Evolutionary conservation across 352 stramenopile species (phyloP), one percentile per base, ranked within the genome.

Genomic region (Blastocystis sp.): DNA sequence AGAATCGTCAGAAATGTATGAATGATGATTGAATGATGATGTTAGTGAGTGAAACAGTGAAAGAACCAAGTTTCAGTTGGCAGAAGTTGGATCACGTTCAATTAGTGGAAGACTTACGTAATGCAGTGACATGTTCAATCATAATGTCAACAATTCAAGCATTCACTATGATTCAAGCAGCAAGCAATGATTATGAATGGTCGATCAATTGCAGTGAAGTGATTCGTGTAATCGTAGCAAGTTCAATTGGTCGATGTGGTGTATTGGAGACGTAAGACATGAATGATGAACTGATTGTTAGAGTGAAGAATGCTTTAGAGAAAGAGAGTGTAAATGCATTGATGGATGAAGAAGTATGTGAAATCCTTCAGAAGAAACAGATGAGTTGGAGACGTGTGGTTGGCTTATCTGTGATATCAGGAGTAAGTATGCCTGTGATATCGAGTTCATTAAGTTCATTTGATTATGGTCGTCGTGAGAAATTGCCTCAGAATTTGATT

Each of bases 341-440:
- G 35, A 11, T 9, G 37, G 32, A 56, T 51, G 37, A 78, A 51
- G 37, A 43, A 51, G 37, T 78, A n/a, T 29, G 35, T 27, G 66
- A 78, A 5, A 29, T 78, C 6, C 66, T 78, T 24, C 66, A 98
- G 90, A 91, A 92, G 27, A 92, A 95, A 59, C 94, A 98, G 88
- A 93, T 94, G 89, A 93, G 93, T 78, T 99, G 96, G 96, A 92
- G 96, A 88, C 92, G 95, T 86, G 93, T 98, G 58, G 93, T 98
- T 21, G 95, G 94, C 46, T 93, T 98, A 3, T 93, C 93, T 21
- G 93, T 98, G 43, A 94, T 95, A n/a, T 95, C 90, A 87, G 95
- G 95, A 87, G 95, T 98, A 88, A 92, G 94, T 16, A 91, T 91
- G 74, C 94, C 94, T 27, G 93, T 91, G 71, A 93, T 97, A 88